These are phyloP conservation scores for Cystoderma amianthinum DNA, from an alignment of 768 basidiomycete genomes.

Conservation along the genomic window DNA sequence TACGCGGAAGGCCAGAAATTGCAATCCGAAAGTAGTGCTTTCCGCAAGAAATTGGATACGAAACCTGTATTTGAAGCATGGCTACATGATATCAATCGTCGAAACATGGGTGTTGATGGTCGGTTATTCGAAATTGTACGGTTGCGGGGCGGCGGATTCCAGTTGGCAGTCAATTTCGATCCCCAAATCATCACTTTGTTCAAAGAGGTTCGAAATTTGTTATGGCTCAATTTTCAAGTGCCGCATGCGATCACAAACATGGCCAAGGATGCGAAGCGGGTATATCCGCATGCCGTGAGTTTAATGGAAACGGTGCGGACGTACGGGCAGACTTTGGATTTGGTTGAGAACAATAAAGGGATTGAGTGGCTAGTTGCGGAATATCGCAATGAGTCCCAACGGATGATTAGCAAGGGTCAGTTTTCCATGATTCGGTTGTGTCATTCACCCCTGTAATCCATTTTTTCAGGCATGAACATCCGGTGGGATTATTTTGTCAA, in stretches of 20 bases:
- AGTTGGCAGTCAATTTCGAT: constrained; percentile 95
- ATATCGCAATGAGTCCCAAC: constrained; percentile 87
- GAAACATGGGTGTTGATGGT: constrained; percentile 89
- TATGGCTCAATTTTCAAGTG: constrained; percentile 95
- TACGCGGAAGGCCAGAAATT: constrained; percentile 99
- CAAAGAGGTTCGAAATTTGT: constrained; percentile 94
- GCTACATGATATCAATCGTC: constrained; percentile 90
- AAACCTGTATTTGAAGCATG: constrained; percentile 93
- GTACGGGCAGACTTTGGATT: constrained; percentile 90
- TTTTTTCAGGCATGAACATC: constrained; percentile 77
- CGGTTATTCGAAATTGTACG: constrained; percentile 88
- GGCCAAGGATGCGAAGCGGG: constrained; percentile 97
- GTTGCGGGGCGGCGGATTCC: constrained; percentile 61
- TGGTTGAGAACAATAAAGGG: constrained; percentile 85
- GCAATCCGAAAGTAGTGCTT: constrained; percentile 83
- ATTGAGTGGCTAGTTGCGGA: constrained; percentile 95
- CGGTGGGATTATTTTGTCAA: constrained; percentile 97
- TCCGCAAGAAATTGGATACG: constrained; percentile 95
- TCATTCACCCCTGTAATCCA: not conserved
- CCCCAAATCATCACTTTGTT: constrained; percentile 97
- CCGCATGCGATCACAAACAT: constrained; percentile 93
- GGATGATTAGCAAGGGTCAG: constrained; percentile 87
- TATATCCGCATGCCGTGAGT: constrained; percentile 97
- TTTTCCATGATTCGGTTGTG: not conserved
- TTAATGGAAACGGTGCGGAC: constrained; percentile 99